These are phyloP conservation scores for Castanea mollissima DNA, from an alignment of 306 rosid genomes.

Conservation along the genomic window DNA sequence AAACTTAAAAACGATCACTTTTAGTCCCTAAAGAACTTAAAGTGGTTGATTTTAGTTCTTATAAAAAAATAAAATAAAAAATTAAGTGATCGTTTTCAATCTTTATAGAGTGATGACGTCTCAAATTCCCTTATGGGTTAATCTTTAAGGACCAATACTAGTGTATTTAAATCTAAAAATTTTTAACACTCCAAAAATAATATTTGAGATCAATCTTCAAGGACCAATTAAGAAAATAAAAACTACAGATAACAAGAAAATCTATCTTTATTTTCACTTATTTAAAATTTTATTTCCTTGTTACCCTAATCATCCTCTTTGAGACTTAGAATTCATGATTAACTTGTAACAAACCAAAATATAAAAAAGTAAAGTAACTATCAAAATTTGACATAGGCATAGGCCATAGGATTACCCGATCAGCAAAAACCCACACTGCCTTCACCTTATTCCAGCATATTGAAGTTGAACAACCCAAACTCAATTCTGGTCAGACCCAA, in stretches of 20 bases:
- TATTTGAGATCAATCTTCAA: too few species aligned
- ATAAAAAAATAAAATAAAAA: too few species aligned
- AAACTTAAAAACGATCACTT: too few species aligned
- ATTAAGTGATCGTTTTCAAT: too few species aligned
- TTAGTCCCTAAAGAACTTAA: too few species aligned
- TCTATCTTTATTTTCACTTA: too few species aligned
- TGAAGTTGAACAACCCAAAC: conserved; percentile 15
- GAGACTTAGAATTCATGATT: not conserved
- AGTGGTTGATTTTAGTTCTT: too few species aligned
- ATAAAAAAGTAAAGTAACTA: not conserved
- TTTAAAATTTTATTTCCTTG: not conserved
- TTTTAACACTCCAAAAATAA: too few species aligned
- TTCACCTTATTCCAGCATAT: conserved; percentile 27
- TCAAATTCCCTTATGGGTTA: too few species aligned
- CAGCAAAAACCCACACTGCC: not conserved
- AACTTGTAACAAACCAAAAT: not conserved
- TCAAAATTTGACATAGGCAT: conserved; percentile 1
- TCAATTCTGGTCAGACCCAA: conserved; percentile 71
- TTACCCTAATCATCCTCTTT: not conserved
- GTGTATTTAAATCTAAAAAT: too few species aligned
- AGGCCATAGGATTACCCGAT: not conserved
- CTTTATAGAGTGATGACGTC: too few species aligned
- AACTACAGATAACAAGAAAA: not conserved
- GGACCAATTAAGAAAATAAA: not conserved
- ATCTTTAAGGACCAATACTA: too few species aligned